These are phyloP conservation scores for Lobulomyces angularis DNA, from an alignment of 192 early-diverging fungal genomes.

Conservation along the genomic window DNA sequence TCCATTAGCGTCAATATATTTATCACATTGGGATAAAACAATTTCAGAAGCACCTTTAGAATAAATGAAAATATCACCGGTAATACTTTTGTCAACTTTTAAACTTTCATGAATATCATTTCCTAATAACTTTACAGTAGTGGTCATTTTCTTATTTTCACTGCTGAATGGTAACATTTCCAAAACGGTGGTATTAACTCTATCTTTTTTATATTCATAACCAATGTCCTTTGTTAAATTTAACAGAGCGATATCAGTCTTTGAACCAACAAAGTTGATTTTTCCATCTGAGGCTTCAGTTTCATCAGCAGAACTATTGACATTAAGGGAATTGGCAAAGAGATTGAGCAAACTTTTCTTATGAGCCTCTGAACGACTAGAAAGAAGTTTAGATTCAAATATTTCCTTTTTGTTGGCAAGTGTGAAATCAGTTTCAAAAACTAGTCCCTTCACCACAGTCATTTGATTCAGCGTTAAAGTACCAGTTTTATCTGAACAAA, in stretches of 20 bases:
- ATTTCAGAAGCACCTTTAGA: slow-evolving; percentile 3
- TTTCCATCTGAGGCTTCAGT: slow-evolving; percentile 11
- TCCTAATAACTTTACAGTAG: slow-evolving; percentile 51
- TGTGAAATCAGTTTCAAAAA: slow-evolving; percentile 57
- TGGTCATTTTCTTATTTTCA: slow-evolving; percentile 86
- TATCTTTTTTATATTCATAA: slow-evolving; percentile 44
- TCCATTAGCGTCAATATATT: slow-evolving; percentile 19
- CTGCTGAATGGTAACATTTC: slow-evolving; percentile 85
- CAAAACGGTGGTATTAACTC: slow-evolving; percentile 42
- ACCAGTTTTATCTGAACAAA: slow-evolving; percentile 98
- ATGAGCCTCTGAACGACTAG: too few species aligned
- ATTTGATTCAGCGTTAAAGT: slow-evolving; percentile 96
- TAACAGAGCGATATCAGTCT: slow-evolving; percentile 89
- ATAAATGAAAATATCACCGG: slow-evolving; percentile 3
- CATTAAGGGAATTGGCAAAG: slow-evolving; percentile 14
- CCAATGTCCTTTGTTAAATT: slow-evolving; percentile 60
- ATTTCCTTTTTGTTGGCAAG: slow-evolving; percentile 26
- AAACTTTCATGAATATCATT: slow-evolving; percentile 19
- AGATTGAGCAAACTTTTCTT: too few species aligned
- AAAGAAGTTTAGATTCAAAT: too few species aligned
- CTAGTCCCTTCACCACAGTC: slow-evolving; percentile 82
- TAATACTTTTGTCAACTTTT: too few species aligned
- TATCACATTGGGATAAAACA: slow-evolving; percentile 13
- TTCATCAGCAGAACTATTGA: slow-evolving; percentile 26
- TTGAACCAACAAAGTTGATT: slow-evolving; percentile 64